Percentiles rank a stretch among this genome's conserved stretches.
phyloP scores from a whole-genome alignment of 2,329 filamentous ascomycete genomes.

The Clonostachys solani region DNA sequence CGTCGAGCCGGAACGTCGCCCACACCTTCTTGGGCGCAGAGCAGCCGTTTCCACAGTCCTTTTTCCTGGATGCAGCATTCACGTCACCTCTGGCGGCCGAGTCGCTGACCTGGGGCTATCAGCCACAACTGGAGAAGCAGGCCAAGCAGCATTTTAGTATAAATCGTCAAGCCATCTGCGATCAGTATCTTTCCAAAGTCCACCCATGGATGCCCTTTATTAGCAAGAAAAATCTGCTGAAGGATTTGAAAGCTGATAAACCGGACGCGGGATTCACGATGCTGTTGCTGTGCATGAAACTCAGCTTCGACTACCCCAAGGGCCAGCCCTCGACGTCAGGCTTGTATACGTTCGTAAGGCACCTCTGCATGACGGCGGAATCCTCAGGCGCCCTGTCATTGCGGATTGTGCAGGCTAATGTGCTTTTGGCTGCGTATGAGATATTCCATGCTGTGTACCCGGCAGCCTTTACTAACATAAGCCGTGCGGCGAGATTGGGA shows the following conservation, averaged over 20 bases:
- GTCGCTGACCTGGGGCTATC: not conserved
- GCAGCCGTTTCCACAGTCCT: not conserved
- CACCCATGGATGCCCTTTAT: slow-evolving; percentile 10
- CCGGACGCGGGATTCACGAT: slow-evolving; percentile 2
- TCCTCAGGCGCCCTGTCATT: slow-evolving; percentile 7
- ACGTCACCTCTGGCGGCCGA: not conserved
- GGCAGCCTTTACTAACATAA: slow-evolving; percentile 10
- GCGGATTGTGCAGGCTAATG: slow-evolving; percentile 7
- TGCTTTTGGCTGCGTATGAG: slow-evolving; percentile 7
- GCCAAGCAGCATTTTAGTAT: not conserved
- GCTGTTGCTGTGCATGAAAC: slow-evolving; percentile 11
- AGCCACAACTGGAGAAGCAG: not conserved
- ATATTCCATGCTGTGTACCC: slow-evolving; percentile 9
- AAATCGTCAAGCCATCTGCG: not conserved
- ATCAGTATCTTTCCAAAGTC: not conserved
- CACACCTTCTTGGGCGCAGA: no score
- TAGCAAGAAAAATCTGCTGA: slow-evolving; percentile 7
- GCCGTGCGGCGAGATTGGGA: slow-evolving; percentile 10
- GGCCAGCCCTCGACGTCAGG: not conserved
- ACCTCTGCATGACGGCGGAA: slow-evolving; percentile 6
- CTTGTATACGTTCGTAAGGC: slow-evolving; percentile 6
- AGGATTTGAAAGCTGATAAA: not conserved
- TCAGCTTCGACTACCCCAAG: not conserved
- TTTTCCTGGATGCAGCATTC: not conserved
- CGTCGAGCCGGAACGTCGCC: no score